These are phyloP conservation scores for Canariomyces notabilis DNA, from an alignment of 2,329 filamentous ascomycete genomes.

Conservation along the genomic window DNA sequence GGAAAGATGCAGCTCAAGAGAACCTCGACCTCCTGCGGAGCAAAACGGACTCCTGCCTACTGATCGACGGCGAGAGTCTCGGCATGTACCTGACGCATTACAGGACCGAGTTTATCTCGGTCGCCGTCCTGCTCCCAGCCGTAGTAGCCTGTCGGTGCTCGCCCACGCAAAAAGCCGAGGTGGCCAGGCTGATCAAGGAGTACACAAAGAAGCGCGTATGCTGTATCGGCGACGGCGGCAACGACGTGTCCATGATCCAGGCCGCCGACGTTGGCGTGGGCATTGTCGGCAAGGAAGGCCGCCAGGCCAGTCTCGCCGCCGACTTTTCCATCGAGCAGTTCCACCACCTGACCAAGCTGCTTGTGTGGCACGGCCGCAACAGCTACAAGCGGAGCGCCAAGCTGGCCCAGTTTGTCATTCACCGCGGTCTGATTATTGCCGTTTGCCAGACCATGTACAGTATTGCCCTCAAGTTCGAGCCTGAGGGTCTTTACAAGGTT, in stretches of 20 bases:
- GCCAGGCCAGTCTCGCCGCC: constrained; percentile 88
- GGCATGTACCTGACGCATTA: constrained; percentile 78
- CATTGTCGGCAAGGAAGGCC: constrained; percentile 95
- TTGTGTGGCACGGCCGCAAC: constrained; percentile 99
- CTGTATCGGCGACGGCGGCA: constrained; percentile 96
- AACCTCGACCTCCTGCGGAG: constrained; percentile 82
- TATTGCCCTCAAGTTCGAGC: constrained; percentile 87
- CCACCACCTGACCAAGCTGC: constrained; percentile 85
- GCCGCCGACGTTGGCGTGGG: constrained; percentile 96
- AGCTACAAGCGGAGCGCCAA: constrained; percentile 95
- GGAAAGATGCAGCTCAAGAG: constrained; percentile 79
- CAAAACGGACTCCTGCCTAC: constrained; percentile 79
- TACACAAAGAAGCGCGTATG: constrained; percentile 93
- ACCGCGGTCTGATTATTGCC: constrained; percentile 88
- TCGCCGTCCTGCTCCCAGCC: constrained; percentile 81
- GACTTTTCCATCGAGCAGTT: constrained; percentile 98
- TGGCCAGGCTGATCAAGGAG: constrained; percentile 83
- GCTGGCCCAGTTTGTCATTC: constrained; percentile 95
- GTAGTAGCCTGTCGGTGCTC: constrained; percentile 97
- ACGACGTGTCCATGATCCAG: constrained; percentile 99
- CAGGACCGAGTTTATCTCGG: constrained; percentile 76
- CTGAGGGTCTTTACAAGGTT: constrained; percentile 83
- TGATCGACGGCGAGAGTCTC: constrained; percentile 92
- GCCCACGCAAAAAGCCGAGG: constrained; percentile 92
- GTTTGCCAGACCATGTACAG: constrained; percentile 98